Evolutionary conservation across 139 green algal species (phyloP).

Genomic region (Dunaliella sp.): DNA sequence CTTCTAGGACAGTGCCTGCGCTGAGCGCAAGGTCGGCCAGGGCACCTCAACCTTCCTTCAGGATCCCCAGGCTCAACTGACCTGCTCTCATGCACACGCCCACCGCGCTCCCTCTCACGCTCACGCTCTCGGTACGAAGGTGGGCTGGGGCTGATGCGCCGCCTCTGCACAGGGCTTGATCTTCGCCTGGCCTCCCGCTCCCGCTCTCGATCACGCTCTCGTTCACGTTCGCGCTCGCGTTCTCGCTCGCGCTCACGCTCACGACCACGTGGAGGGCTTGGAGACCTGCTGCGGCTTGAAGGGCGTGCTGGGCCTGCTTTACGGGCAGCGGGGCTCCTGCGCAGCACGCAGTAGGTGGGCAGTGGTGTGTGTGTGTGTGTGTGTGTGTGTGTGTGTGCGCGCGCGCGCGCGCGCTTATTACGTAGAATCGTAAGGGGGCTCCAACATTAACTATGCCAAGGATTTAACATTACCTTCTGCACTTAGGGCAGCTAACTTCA

Average conservation of each 20-base stretch:
- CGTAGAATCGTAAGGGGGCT: no score
- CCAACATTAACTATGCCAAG: no score
- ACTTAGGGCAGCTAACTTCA: background rate
- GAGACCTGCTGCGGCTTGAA: background rate
- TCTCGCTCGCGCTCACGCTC: background rate
- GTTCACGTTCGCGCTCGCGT: background rate
- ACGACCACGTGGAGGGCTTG: background rate
- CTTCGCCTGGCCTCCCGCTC: background rate
- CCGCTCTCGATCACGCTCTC: background rate
- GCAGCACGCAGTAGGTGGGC: no score
- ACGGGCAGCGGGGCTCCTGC: background rate
- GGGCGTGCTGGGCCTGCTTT: background rate
- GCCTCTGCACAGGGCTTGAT: background rate
- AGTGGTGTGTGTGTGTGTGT: background rate
- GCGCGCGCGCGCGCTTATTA: no score
- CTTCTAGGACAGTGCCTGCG: no score
- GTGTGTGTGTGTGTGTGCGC: background rate
- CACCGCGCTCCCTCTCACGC: background rate
- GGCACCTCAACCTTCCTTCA: background rate
- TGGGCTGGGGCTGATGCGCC: background rate
- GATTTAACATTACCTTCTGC: background rate
- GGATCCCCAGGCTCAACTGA: background rate
- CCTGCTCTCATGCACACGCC: background rate
- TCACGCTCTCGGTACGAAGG: background rate
- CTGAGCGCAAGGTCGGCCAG: no score